Percentiles rank a stretch among this genome's conserved stretches.
Conservation (phyloP, 768 basidiomycete genomes). For the Phaeotremella skinneri region DNA sequence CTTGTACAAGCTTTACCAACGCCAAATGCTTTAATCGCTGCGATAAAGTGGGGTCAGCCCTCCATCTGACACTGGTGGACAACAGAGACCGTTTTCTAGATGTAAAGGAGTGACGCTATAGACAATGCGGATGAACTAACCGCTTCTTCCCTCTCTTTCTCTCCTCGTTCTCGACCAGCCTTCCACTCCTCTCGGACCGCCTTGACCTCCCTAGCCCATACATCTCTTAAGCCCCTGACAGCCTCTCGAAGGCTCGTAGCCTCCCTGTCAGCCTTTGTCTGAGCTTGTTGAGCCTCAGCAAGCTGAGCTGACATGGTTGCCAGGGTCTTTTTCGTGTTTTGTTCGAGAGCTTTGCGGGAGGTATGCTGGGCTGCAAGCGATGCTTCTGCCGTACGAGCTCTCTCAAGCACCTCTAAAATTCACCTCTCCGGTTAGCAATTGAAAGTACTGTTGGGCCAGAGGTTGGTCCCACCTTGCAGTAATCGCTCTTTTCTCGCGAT, state of each 20-base stretch:
- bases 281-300: conserved; percentile 37
- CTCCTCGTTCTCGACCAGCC: conserved; percentile 28
- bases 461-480: conserved; percentile 44
- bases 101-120: not conserved
- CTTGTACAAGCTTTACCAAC: conserved; percentile 37
- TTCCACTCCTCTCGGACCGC: conserved; percentile 33
- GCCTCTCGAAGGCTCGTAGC: conserved; percentile 46
- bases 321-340: conserved; percentile 37
- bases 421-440: too few species aligned
- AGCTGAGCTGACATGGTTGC: conserved; percentile 40
- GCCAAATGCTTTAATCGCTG: conserved; percentile 39
- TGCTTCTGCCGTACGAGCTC: conserved; percentile 48
- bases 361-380: conserved; percentile 29
- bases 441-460: too few species aligned
- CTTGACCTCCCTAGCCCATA: conserved; percentile 43
- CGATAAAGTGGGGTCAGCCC: not conserved
- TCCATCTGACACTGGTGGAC: not conserved
- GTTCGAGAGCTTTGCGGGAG: conserved; percentile 35
- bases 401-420: conserved; percentile 44
- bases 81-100: not conserved
- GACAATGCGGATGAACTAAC: too few species aligned
- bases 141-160: conserved; percentile 40
- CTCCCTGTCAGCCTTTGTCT: conserved; percentile 44
- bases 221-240: conserved; percentile 43
- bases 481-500: conserved; percentile 46